Base-by-base conservation (phyloP, 2,329 filamentous ascomycete genomes). In the Trichoderma guizhouense region DNA sequence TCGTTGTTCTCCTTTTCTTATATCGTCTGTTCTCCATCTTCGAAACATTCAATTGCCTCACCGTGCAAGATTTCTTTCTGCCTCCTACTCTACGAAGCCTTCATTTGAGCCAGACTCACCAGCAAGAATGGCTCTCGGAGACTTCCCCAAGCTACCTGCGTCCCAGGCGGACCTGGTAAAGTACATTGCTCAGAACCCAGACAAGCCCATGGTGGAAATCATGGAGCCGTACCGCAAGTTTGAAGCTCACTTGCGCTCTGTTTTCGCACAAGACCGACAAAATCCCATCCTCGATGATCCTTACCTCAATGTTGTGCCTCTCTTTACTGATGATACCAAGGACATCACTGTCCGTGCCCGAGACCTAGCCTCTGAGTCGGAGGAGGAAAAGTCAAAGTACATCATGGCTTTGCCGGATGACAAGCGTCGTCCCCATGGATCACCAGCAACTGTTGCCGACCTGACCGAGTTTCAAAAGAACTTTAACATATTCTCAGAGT, bases 401-500 rank as follows among this genome's bases (percentile, higher is more conserved):
- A 88, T 94, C 78, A 93, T 94, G 91, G 79, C 87, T 7, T 85
- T 94, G 32, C 84, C 87, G 0, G 81, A 87, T 0, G 83, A 89
- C 4, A 86, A 91, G 65, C 90, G 93, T 43, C 90, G 89, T 63
- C 76, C 84, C 0, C 82, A 89, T 78, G 91, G 88, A 6, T 87
- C 90, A 1, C 88, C 88, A 3, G 93, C 93, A 3, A 87, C 92
- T 5, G 93, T 95, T 0, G 79, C 85, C 28, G 87, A 87, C 14
- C 78, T 96, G 60, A 85, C 88, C 62, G 90, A 93, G 34, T 97
- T 96, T 76, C 89, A 90, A 78, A 87, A 88, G 63, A 95, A 96
- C 81, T 95, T 97, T 81, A 88, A 88, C 72, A 79, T 97, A 72
- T 97, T 97, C 78, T 94, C 91, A 1, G 94, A 97, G 81, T 92